Evolutionary conservation across 2,329 filamentous ascomycete species (phyloP), one percentile per base, ranked within the genome.

Genomic region (Cladobotryum mycophilum): DNA sequence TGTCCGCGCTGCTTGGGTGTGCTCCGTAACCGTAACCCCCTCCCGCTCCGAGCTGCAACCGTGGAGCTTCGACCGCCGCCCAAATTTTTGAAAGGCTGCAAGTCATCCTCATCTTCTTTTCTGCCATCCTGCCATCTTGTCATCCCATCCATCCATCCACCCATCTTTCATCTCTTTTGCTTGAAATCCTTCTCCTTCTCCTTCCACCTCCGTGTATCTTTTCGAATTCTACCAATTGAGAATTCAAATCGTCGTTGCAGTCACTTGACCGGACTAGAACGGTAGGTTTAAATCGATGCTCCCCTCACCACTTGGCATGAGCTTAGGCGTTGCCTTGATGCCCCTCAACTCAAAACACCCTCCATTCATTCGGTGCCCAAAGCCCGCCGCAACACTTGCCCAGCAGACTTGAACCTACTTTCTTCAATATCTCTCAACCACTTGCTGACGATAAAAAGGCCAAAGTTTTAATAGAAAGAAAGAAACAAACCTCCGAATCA

Each of bases 61-160:
- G 48, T 55, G 56, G 53, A 56, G 56, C 53, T 58, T 53, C 52
- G 51, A 52, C 52, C 49, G 33, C 45, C 48, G 41, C 51, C 56
- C 56, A 52, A 55, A 55, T 51, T 58, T 58, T 57, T 51, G 56
- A 58, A 51, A 48, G 53, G 55, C 56, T 55, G 50, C 51, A 48
- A 53, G 48, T 33, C 51, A 45, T 44, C 37, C 45, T 30, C 49
- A 47, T 36, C 47, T 47, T 45, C 51, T 42, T 37, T 55, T 55
- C 51, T 46, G 46, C 47, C 47, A 49, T 51, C 41, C 40, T 40
- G 22, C 41, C 43, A 34, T 42, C 49, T 45, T 30, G 52, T 20
- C 43, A 45, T 42, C 20, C 20, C 40, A 41, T 47, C 43, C 51
- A 53, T 53, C 48, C 51, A 51, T 41, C 43, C 45, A 33, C 41